Base-by-base conservation (phyloP, 2,329 filamentous ascomycete species). In the Fusarium sp. region DNA sequence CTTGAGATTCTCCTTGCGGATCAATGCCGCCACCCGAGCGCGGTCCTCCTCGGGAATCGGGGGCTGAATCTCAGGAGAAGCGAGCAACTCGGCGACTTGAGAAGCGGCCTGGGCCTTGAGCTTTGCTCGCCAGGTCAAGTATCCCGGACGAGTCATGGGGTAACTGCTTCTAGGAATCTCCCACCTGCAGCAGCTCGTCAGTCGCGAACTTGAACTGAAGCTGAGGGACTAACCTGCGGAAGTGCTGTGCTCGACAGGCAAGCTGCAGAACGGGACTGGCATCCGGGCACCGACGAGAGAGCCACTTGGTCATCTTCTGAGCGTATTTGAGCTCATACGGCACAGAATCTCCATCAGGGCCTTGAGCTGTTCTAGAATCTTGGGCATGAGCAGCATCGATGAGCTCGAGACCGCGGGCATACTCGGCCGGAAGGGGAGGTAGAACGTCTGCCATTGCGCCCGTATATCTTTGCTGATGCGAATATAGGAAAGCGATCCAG, bases 241-340 rank as follows among this genome's bases (percentile, higher is more conserved):
- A 91, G 75, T 96, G 92, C 74, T 96, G 92, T 10, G 91, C 92
- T 64, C 91, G 88, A 65, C 93, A 89, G 15, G 92, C 92, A 42
- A 95, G 81, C 61, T 86, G 86, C 49, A 96, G 80, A 21, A 84
- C 76, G 2, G 88, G 87, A 2, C 88, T 86, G 2, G 91, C 87
- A 25, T 79, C 66, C 0, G 90, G 86, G 9, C 77, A 76, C 60
- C 87, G 85, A 14, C 82, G 76, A 9, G 79, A 72, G 29, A 96
- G 87, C 82, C 90, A 95, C 29, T 79, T 77, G 46, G 89, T 92
- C 89, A 93, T 93, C 75, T 92, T 87, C 46, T 83, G 82, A 7
- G 92, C 91, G 73, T 96, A 96, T 78, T 92, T 87, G 2, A 94
- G 86, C 76, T 96, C 92, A 76, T 92, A 93, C 1, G 91, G 89